These are phyloP conservation scores for Backusella sp. DNA, from an alignment of 192 early-diverging fungal genomes.

Conservation along the genomic window DNA sequence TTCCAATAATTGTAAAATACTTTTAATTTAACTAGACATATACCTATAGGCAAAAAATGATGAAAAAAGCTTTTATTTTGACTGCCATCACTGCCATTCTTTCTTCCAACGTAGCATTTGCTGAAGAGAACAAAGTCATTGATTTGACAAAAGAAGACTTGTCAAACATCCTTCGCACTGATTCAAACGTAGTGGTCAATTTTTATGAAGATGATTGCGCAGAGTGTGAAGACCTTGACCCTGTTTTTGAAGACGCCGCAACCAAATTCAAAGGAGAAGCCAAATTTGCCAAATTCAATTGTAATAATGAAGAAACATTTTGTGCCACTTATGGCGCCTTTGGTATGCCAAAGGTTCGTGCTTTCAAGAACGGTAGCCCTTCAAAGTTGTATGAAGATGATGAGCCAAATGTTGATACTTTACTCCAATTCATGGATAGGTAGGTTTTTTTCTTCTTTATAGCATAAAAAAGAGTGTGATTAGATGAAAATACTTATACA, in stretches of 20 bases:
- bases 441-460: not conserved
- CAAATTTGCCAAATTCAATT: constrained; percentile 91
- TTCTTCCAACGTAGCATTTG: not conserved
- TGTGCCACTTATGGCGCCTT: constrained; percentile 76
- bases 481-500: not conserved
- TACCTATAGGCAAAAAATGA: not conserved
- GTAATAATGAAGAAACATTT: constrained; percentile 77
- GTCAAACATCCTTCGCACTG: not conserved
- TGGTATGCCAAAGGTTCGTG: constrained; percentile 90
- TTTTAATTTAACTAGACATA: not conserved
- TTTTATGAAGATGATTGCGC: not conserved
- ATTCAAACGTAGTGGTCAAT: not conserved
- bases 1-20: not conserved
- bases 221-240: constrained; percentile 26
- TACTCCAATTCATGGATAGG: constrained; percentile 46
- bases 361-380: constrained; percentile 69
- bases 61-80: not conserved
- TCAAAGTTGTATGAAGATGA: constrained; percentile 71
- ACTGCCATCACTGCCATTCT: not conserved
- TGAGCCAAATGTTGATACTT: constrained; percentile 75
- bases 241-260: constrained; percentile 90
- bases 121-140: not conserved
- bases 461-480: not conserved
- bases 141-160: not conserved
- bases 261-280: constrained; percentile 68